A percentile compares a stretch with the other conserved stretches of the same genome.
Conservation (phyloP, 1,139 yeast species). For the Saccharomyces pastorianus region DNA sequence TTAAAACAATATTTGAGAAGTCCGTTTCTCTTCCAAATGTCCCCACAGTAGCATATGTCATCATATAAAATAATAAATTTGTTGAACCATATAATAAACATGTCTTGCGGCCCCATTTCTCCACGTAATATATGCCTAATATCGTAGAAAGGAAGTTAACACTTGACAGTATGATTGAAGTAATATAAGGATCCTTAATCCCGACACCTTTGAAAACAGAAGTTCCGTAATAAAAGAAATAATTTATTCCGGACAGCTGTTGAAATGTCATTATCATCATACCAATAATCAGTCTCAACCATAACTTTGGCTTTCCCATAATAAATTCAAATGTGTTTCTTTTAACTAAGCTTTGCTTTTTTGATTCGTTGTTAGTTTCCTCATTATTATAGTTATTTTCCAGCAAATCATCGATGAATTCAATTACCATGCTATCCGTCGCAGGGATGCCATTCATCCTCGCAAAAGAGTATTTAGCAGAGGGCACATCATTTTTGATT, state of each 20-base stretch:
- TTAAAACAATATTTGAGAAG: slow-evolving; percentile 60
- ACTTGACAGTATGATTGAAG: slow-evolving; percentile 64
- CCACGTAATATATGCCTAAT: slow-evolving; percentile 59
- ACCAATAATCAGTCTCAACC: slow-evolving; percentile 44
- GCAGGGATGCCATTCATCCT: slow-evolving; percentile 39
- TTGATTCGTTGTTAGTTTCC: slow-evolving; percentile 36
- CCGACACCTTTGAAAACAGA: slow-evolving; percentile 46
- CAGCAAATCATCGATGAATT: slow-evolving; percentile 39
- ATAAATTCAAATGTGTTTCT: slow-evolving; percentile 38
- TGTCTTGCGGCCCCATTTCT: slow-evolving; percentile 57
- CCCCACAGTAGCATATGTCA: slow-evolving; percentile 60
- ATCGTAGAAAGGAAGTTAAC: slow-evolving; percentile 75
- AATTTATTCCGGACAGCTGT: slow-evolving; percentile 52
- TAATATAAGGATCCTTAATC: slow-evolving; percentile 34
- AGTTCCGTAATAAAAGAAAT: slow-evolving; percentile 52
- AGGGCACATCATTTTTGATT: slow-evolving; percentile 19
- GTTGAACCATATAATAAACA: slow-evolving; percentile 55
- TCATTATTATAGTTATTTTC: slow-evolving; percentile 10
- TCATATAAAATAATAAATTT: slow-evolving; percentile 54
- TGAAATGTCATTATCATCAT: slow-evolving; percentile 48
- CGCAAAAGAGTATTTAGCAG: slow-evolving; percentile 41
- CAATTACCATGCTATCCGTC: slow-evolving; percentile 39
- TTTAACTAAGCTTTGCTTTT: slow-evolving; percentile 22
- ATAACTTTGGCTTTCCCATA: slow-evolving; percentile 41
- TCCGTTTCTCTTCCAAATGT: slow-evolving; percentile 36